Evolutionary conservation across 2,329 filamentous ascomycete genomes (phyloP), one percentile per base, ranked within the genome.

Genomic region (Fusarium cyanostomum): DNA sequence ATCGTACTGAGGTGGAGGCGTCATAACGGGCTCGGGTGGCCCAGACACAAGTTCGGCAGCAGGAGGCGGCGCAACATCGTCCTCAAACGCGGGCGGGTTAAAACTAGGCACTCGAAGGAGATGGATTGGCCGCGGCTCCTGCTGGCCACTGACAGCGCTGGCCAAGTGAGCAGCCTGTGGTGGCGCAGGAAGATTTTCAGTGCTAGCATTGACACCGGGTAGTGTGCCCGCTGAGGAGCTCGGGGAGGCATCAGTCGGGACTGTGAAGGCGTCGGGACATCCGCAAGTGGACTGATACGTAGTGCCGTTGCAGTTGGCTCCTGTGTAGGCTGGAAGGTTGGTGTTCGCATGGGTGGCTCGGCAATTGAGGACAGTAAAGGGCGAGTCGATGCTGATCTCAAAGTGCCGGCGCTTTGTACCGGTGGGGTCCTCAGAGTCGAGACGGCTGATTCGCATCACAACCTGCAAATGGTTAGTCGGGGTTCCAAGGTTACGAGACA

Each of bases 331-430:
- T 0, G 94, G 94, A 10, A 97, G 84, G 11, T 88, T 88, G 24
- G 91, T 96, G 75, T 97, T 97, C 45, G 92, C 90, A 74, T 95
- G 91, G 1, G 92, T 96, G n/a, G 94, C 93, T 62, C 91, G 91
- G 79, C 94, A 97, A 62, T 94, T 94, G 43, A 97, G 89, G 41
- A 97, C 92, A 61, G 94, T 94, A 73, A 97, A 94, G 1, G 94
- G 94, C 2, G 93, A 97, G 77, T 97, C 94, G 69, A 97, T 97
- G 67, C 92, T 96, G 70, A 97, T 97, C 76, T 97, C 94, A 68
- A 96, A 97, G 73, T 97, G 94, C 30, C 93, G 86, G 63, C 93
- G 87, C 72, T 94, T 94, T 62, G 81, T 84, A 31, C 84, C 84
- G 1, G 81, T 82, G 0, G 92, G 88, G 70, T 96, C 91, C 10